Evolutionary conservation across 108 stramenopile species (phyloP).

Genomic region (Cylindrotheca closterium): DNA sequence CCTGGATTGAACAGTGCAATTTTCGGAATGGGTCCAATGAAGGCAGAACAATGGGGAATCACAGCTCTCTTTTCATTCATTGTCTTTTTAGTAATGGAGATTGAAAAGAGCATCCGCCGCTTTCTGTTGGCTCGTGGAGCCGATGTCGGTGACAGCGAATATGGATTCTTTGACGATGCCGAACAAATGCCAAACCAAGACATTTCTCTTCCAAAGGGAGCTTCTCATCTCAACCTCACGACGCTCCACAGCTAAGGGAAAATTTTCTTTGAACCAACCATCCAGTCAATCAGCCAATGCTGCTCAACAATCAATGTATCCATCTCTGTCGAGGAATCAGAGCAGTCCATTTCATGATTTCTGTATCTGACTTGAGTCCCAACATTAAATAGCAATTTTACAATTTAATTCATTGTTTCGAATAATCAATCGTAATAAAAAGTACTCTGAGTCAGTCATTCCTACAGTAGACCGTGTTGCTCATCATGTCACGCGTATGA

Average conservation of each 20-base stretch:
- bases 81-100: slow-evolving; percentile 73
- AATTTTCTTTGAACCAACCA: too few relatives aligned
- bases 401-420: too few relatives aligned
- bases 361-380: too few relatives aligned
- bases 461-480: too few relatives aligned
- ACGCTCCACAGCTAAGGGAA: slow-evolving; percentile 45
- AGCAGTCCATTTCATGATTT: too few relatives aligned
- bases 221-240: slow-evolving; percentile 57
- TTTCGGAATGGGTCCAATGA: slow-evolving; percentile 76
- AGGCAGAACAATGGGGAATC: slow-evolving; percentile 68
- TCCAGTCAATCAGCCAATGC: too few relatives aligned
- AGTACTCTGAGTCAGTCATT: too few relatives aligned
- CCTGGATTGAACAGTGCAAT: slow-evolving; percentile 77
- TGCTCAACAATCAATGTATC: too few relatives aligned
- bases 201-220: slow-evolving; percentile 56
- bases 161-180: slow-evolving; percentile 17
- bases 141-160: slow-evolving; percentile 70
- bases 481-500: too few relatives aligned
- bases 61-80: slow-evolving; percentile 47
- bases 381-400: too few relatives aligned
- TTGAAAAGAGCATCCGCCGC: slow-evolving; percentile 79
- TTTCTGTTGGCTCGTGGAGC: slow-evolving; percentile 54
- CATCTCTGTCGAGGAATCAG: too few relatives aligned
- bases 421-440: too few relatives aligned
- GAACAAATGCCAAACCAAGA: slow-evolving; percentile 7